Conservation (phyloP, 176 grass and related monocot species). For the Rhipidocladum racemiflorum region DNA sequence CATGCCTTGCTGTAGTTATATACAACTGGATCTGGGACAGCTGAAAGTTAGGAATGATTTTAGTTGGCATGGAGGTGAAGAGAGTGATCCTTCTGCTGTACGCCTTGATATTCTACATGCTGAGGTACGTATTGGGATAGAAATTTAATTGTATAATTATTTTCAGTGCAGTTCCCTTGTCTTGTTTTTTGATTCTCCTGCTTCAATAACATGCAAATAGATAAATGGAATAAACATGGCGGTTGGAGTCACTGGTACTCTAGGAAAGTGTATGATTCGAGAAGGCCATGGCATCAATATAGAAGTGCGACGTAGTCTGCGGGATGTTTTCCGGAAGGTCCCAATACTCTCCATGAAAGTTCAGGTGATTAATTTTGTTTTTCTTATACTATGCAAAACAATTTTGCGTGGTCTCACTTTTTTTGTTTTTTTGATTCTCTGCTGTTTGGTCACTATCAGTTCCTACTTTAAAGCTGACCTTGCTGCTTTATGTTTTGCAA, state of each 20-base stretch:
- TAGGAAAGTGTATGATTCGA: slow-evolving; percentile 83
- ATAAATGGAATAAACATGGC: slow-evolving; percentile 99
- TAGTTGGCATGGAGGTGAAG: slow-evolving; percentile 90
- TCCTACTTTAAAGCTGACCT: not conserved
- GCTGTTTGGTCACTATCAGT: not conserved
- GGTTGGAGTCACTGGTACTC: slow-evolving; percentile 67
- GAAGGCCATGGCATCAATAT: slow-evolving; percentile 75
- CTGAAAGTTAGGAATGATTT: slow-evolving; percentile 76
- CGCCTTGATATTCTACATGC: slow-evolving; percentile 95
- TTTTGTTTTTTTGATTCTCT: not conserved
- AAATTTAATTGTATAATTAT: not conserved
- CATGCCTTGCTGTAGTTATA: slow-evolving; percentile 64
- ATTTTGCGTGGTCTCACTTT: not conserved
- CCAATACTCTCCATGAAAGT: slow-evolving; percentile 73
- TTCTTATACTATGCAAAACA: not conserved
- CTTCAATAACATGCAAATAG: slow-evolving; percentile 47
- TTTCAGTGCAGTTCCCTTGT: not conserved
- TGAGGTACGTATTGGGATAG: slow-evolving; percentile 46
- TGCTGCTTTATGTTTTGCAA: not conserved
- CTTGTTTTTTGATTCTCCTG: slow-evolving; percentile 27
- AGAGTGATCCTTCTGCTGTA: slow-evolving; percentile 75
- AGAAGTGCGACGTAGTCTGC: slow-evolving; percentile 83
- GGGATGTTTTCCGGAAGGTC: slow-evolving; percentile 87
- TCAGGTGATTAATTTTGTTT: slow-evolving; percentile 54
- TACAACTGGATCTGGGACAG: slow-evolving; percentile 96